phyloP scores from a whole-genome alignment of 805 yeast genomes.

The Suhomyces kilbournensis region DNA sequence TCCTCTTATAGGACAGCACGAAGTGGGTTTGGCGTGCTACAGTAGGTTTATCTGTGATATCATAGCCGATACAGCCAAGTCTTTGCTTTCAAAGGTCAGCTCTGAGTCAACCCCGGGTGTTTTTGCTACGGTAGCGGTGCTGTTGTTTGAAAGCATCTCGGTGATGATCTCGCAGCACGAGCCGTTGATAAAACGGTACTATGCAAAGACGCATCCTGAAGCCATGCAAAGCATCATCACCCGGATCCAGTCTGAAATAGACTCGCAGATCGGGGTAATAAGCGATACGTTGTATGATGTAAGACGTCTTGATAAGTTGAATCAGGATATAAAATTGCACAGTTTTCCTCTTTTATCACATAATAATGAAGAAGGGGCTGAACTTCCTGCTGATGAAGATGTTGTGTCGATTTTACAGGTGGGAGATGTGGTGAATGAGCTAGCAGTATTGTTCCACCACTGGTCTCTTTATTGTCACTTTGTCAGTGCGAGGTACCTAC shows the following conservation, averaged over 20 bases:
- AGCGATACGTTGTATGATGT: constrained; percentile 82
- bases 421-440: constrained; percentile 66
- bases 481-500: constrained; percentile 60
- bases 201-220: constrained; percentile 48
- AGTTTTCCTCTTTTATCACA: constrained; percentile 26
- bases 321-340: constrained; percentile 57
- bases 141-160: constrained; percentile 79
- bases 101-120: constrained; percentile 41
- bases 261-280: constrained; percentile 86
- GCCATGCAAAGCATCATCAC: constrained; percentile 67
- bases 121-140: constrained; percentile 59
- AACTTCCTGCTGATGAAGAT: constrained; percentile 14
- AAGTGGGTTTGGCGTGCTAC: constrained; percentile 73
- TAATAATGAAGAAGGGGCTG: constrained; percentile 11
- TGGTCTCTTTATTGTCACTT: constrained; percentile 83
- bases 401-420: constrained; percentile 56
- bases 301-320: constrained; percentile 52
- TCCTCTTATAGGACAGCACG: constrained; percentile 75
- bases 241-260: constrained; percentile 81
- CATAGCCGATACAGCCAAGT: constrained; percentile 74
- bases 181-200: constrained; percentile 68
- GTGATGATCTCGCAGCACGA: constrained; percentile 84
- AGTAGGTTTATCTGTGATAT: constrained; percentile 84
- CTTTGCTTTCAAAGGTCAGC: constrained; percentile 42
- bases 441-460: constrained; percentile 73